These are phyloP conservation scores for Aspergillus conjunctus DNA, from an alignment of 495 filamentous ascomycete species.

Conservation along the genomic window DNA sequence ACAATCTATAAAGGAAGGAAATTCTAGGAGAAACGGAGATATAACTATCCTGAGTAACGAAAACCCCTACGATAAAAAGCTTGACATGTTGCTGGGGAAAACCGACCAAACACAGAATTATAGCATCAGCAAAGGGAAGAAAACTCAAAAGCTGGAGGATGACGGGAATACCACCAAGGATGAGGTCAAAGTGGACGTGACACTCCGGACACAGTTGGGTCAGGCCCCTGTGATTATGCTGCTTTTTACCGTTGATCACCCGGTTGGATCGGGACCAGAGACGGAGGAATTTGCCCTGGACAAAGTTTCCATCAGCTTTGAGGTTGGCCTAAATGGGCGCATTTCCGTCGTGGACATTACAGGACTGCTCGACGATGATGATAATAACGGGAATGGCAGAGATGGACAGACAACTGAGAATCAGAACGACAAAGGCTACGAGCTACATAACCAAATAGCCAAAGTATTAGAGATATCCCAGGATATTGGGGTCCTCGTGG, in stretches of 20 bases:
- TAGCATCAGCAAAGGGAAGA: conserved; percentile 12
- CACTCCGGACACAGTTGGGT: conserved; percentile 47
- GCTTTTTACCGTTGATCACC: conserved; percentile 36
- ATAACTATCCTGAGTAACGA: conserved; percentile 44
- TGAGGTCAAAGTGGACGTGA: conserved; percentile 48
- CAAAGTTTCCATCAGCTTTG: conserved; percentile 50
- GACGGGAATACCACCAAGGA: conserved; percentile 15
- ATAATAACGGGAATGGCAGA: conserved; percentile 20
- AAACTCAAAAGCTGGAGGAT: not conserved
- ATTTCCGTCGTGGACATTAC: conserved; percentile 49
- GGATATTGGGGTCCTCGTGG: conserved; percentile 61
- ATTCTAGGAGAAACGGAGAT: conserved; percentile 17
- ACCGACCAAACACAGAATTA: not conserved
- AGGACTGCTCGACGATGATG: conserved; percentile 28
- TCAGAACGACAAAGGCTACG: conserved; percentile 33
- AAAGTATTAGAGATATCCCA: conserved; percentile 48
- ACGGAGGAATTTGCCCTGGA: conserved; percentile 12
- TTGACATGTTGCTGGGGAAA: conserved; percentile 34
- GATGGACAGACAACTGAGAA: conserved; percentile 30
- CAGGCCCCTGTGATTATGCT: conserved; percentile 49
- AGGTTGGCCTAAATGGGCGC: conserved; percentile 63
- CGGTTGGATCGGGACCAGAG: not conserved
- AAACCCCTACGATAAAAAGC: conserved; percentile 40
- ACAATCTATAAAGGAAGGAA: conserved; percentile 5
- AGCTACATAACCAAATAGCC: conserved; percentile 43